A percentile compares a stretch with the other conserved stretches of the same genome.
Conservation (phyloP, 192 early-diverging fungal genomes). For the Coemansia sp. region DNA sequence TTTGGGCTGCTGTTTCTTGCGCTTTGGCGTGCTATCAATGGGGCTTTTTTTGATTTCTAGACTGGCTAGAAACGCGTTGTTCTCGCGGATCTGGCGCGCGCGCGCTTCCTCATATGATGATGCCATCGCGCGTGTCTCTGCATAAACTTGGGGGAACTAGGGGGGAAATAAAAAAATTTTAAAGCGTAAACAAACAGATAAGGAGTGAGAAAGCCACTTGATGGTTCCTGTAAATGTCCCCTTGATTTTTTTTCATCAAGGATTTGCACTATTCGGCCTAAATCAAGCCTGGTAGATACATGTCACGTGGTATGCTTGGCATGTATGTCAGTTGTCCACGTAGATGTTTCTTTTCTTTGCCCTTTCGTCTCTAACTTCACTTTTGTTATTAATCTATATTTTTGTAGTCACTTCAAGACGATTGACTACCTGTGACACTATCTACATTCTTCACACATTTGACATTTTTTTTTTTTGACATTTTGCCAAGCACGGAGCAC, state of each 20-base stretch:
- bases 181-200: not conserved
- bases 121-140: not conserved
- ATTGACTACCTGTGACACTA: not conserved
- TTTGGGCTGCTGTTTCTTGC: not conserved
- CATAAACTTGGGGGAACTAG: not conserved
- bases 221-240: not conserved
- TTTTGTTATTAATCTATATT: not conserved
- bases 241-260: not conserved
- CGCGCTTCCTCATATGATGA: conserved; percentile 38
- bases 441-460: not conserved
- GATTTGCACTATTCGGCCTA: not conserved
- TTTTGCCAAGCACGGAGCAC: not conserved
- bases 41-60: conserved; percentile 19
- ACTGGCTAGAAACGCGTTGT: conserved; percentile 36
- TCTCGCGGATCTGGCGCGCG: conserved; percentile 40
- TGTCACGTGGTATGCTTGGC: not conserved
- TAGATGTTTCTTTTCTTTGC: not conserved
- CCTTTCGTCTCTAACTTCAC: not conserved
- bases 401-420: not conserved
- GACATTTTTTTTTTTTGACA: too few species aligned
- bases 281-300: too few species aligned
- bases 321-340: not conserved
- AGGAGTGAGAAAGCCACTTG: not conserved
- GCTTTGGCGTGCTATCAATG: not conserved
- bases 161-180: not conserved